These are phyloP conservation scores for Fusarium dimerum DNA, from an alignment of 2,329 filamentous ascomycete genomes.

Conservation along the genomic window DNA sequence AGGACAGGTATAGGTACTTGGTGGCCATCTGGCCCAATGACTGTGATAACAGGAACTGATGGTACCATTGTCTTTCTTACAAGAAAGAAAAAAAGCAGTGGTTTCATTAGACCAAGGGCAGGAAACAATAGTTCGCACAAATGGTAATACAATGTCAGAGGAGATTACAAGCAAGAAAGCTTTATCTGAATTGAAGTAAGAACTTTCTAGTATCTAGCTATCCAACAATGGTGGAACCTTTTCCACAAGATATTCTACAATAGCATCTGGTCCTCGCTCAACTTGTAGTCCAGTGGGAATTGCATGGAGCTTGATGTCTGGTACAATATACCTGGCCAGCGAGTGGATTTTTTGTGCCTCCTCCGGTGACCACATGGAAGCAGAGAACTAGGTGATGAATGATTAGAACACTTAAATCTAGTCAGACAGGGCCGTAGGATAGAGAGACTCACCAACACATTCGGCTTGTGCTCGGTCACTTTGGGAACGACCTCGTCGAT, in stretches of 20 bases:
- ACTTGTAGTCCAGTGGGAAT: conserved; percentile 57
- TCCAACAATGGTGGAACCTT: conserved; percentile 33
- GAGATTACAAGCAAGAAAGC: too few relatives aligned
- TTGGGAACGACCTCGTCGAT: conserved; percentile 58
- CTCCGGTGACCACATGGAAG: conserved; percentile 54
- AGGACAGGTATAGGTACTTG: too few relatives aligned
- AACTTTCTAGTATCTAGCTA: too few relatives aligned
- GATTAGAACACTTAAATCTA: neutral
- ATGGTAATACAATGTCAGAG: too few relatives aligned
- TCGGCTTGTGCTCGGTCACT: conserved; percentile 41
- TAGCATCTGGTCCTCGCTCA: conserved; percentile 52
- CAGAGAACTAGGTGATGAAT: conserved; percentile 51
- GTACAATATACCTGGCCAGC: conserved; percentile 45
- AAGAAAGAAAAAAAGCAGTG: too few relatives aligned
- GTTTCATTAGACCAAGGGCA: too few relatives aligned
- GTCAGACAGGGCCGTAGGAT: too few relatives aligned
- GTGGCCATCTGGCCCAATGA: too few relatives aligned
- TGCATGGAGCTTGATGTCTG: conserved; percentile 51
- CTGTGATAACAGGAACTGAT: too few relatives aligned
- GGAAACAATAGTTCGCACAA: too few relatives aligned
- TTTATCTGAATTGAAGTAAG: too few relatives aligned
- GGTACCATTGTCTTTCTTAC: too few relatives aligned
- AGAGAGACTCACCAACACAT: conserved; percentile 29
- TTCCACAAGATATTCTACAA: conserved; percentile 53
- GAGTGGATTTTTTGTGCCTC: conserved; percentile 46